A percentile compares a stretch with the other conserved stretches of the same genome.
These are phyloP conservation scores for Rhizophagus clarus DNA, from an alignment of 192 early-diverging fungal genomes.

Conservation along the genomic window DNA sequence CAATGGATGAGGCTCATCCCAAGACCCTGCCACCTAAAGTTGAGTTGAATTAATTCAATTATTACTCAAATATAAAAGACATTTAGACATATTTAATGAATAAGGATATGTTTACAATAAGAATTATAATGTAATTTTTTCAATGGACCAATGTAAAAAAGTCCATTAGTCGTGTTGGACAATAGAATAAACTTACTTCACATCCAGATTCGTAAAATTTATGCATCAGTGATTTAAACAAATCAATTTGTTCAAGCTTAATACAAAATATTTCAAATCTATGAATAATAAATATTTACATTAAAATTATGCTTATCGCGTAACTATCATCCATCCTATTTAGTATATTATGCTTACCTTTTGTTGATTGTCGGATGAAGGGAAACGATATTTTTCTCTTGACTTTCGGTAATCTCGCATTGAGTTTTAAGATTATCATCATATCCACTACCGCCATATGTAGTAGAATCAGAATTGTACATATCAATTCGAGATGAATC, in stretches of 20 bases:
- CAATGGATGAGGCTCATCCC: neutral
- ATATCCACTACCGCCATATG: neutral
- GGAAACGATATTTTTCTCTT: neutral
- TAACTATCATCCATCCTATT: neutral
- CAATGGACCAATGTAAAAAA: too few relatives aligned
- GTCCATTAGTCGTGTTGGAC: neutral
- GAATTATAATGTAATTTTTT: too few relatives aligned
- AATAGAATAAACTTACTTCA: neutral
- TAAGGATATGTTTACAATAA: too few relatives aligned
- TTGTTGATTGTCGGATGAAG: neutral
- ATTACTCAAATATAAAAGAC: too few relatives aligned
- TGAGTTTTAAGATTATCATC: neutral
- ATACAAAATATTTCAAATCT: slow-evolving; percentile 1
- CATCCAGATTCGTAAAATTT: neutral
- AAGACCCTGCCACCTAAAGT: neutral
- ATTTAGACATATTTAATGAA: too few relatives aligned
- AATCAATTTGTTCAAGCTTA: neutral
- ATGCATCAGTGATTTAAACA: neutral
- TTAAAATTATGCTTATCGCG: neutral
- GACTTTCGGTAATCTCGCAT: neutral
- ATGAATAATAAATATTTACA: neutral
- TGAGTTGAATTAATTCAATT: neutral
- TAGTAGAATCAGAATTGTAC: neutral
- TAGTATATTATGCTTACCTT: neutral
- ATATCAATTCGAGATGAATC: neutral